phyloP scores from a whole-genome alignment of 345 rosid genomes.

The Odontarrhena argentea region DNA sequence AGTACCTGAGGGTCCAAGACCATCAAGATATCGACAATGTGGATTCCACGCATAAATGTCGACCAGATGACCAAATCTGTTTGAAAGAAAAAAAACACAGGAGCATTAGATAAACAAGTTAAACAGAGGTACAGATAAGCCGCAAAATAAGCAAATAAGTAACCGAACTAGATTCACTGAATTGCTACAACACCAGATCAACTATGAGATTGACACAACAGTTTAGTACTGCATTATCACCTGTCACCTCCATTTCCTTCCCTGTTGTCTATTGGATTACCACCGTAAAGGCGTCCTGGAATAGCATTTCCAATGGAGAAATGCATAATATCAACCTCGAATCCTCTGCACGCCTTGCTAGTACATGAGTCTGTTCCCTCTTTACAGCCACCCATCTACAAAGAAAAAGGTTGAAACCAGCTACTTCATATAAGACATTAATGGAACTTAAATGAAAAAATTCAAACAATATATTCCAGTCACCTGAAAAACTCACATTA shows the following conservation, averaged over 20 bases:
- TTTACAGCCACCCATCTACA: slow-evolving; percentile 91
- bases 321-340: slow-evolving; percentile 99
- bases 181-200: slow-evolving; percentile 18
- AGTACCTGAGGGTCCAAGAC: slow-evolving; percentile 89
- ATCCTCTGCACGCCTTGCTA: slow-evolving; percentile 86
- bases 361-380: slow-evolving; percentile 69
- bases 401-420: slow-evolving; percentile 26
- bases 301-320: slow-evolving; percentile 95
- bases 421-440: slow-evolving; percentile 1
- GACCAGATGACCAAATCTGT: slow-evolving; percentile 88
- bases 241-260: slow-evolving; percentile 96
- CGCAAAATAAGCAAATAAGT: neutral
- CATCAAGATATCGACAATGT: slow-evolving; percentile 89
- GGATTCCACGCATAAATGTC: slow-evolving; percentile 94
- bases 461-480: neutral
- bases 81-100: neutral
- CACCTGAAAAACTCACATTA: slow-evolving; percentile 50
- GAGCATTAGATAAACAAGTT: slow-evolving; percentile 2
- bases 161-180: slow-evolving; percentile 12
- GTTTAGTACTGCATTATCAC: slow-evolving; percentile 43
- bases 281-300: slow-evolving; percentile 96
- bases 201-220: slow-evolving; percentile 17
- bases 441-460: neutral
- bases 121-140: slow-evolving; percentile 17
- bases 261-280: slow-evolving; percentile 70